Percentiles rank a stretch among this genome's conserved stretches.
Evolutionary conservation across 2,329 filamentous ascomycete species (phyloP).

Genomic region (Cladosporium velox): DNA sequence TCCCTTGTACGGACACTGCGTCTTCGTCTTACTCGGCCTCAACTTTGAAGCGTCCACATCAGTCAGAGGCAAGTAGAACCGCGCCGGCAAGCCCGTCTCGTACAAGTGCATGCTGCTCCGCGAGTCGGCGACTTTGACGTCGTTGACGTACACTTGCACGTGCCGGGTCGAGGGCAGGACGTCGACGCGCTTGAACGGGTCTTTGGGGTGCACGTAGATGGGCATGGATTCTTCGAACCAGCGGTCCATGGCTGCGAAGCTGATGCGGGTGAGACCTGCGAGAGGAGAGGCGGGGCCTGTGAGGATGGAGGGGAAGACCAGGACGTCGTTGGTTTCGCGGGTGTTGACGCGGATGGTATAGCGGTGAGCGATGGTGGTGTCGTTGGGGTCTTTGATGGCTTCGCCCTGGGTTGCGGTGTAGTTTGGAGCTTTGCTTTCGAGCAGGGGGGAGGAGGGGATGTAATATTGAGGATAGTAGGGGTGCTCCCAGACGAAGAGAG

Average conservation of each 20-base stretch:
- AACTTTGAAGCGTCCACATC: conserved; percentile 52
- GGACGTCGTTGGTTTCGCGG: conserved; percentile 25
- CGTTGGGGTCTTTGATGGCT: conserved; percentile 24
- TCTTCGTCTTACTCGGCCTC: conserved; percentile 54
- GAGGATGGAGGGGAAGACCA: conserved; percentile 28
- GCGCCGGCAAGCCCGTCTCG: conserved; percentile 61
- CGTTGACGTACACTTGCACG: conserved; percentile 54
- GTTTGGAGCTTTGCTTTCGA: conserved; percentile 9
- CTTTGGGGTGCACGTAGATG: conserved; percentile 65
- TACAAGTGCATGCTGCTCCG: conserved; percentile 54
- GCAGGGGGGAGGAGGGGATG: conserved; percentile 30
- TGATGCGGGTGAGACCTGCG: conserved; percentile 31
- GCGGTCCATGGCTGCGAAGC: conserved; percentile 38
- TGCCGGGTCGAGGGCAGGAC: conserved; percentile 58
- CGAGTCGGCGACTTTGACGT: conserved; percentile 51
- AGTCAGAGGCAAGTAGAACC: conserved; percentile 62
- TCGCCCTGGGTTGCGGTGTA: conserved; percentile 28
- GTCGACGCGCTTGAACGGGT: conserved; percentile 67
- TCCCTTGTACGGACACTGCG: conserved; percentile 68
- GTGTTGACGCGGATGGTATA: conserved; percentile 29
- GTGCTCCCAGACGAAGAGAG: conserved; percentile 46
- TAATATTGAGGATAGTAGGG: conserved; percentile 51
- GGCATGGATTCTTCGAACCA: conserved; percentile 63
- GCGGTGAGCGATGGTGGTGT: conserved; percentile 28
- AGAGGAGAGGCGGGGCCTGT: conserved; percentile 24